Conservation (phyloP, 148 eudicot species). For the Amaranthus hypochondriacus region DNA sequence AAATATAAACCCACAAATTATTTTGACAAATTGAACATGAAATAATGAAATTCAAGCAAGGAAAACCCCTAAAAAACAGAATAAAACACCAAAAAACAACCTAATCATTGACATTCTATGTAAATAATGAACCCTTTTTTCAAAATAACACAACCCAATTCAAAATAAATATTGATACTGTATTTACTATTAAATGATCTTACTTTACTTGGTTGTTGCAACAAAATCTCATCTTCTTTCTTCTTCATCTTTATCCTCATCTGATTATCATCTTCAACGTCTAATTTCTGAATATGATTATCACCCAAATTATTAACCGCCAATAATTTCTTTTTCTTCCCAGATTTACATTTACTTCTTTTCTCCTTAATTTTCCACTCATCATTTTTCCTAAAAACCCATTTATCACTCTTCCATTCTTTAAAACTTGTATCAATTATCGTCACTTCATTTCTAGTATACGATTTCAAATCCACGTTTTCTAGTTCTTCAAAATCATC, state of each 20-base stretch:
- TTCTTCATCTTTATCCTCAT: conserved; percentile 36
- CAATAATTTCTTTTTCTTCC: conserved; percentile 39
- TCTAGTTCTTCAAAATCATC: conserved; percentile 8
- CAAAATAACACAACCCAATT: conserved; percentile 5
- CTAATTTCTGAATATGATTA: conserved; percentile 10
- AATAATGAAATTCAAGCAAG: conserved; percentile 20
- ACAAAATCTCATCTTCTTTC: conserved; percentile 4
- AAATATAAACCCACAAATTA: conserved; percentile 8
- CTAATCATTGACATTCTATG: conserved; percentile 17
- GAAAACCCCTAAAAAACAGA: conserved; percentile 25
- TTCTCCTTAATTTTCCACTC: conserved; percentile 80
- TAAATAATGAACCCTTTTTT: conserved; percentile 12
- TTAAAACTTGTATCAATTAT: conserved; percentile 70
- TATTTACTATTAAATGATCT: not conserved
- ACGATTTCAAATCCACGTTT: conserved; percentile 40
- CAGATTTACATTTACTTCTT: conserved; percentile 30
- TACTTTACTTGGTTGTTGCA: conserved; percentile 28
- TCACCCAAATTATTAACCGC: conserved; percentile 7
- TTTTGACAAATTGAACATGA: conserved; percentile 18
- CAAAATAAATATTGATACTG: not conserved
- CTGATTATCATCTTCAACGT: not conserved
- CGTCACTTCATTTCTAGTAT: conserved; percentile 66
- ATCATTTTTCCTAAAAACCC: conserved; percentile 71
- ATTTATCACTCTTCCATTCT: conserved; percentile 63
- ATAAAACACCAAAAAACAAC: conserved; percentile 19